A percentile compares a stretch with the other conserved stretches of the same genome.
These are phyloP conservation scores for Populus hybrid DNA, from an alignment of 441 rosid genomes.

Conservation along the genomic window DNA sequence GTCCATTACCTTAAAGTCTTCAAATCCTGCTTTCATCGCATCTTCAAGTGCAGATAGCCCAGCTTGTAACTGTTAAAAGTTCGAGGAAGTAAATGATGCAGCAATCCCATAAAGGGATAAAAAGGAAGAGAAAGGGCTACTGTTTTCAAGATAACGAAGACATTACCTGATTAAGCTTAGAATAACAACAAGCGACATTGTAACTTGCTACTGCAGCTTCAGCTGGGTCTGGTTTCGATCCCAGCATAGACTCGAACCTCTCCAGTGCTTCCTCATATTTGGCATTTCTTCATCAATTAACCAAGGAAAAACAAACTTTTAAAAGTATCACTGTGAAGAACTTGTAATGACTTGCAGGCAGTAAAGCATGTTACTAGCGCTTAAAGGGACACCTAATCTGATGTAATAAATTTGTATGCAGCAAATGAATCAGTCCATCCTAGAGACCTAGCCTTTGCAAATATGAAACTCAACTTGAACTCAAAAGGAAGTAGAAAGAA, in stretches of 20 bases:
- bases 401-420: not conserved
- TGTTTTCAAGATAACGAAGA: not conserved
- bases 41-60: conserved; percentile 89
- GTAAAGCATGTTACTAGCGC: not conserved
- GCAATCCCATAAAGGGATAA: not conserved
- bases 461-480: not conserved
- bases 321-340: not conserved
- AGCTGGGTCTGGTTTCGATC: conserved; percentile 70
- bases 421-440: not conserved
- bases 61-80: conserved; percentile 60
- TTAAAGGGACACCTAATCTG: not conserved
- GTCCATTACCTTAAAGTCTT: conserved; percentile 75
- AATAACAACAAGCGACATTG: conserved; percentile 95
- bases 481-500: not conserved
- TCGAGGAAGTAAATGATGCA: not conserved
- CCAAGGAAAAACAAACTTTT: not conserved
- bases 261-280: conserved; percentile 81
- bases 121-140: not conserved
- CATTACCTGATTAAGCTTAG: conserved; percentile 83
- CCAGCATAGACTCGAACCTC: conserved; percentile 92
- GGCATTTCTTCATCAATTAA: conserved; percentile 44
- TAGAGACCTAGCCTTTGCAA: not conserved
- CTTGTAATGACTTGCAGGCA: not conserved
- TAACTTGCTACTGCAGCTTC: conserved; percentile 93
- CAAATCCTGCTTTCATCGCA: conserved; percentile 75